Conservation (phyloP, 1,284 basidiomycete genomes). For the Microbotryum scabiosae region DNA sequence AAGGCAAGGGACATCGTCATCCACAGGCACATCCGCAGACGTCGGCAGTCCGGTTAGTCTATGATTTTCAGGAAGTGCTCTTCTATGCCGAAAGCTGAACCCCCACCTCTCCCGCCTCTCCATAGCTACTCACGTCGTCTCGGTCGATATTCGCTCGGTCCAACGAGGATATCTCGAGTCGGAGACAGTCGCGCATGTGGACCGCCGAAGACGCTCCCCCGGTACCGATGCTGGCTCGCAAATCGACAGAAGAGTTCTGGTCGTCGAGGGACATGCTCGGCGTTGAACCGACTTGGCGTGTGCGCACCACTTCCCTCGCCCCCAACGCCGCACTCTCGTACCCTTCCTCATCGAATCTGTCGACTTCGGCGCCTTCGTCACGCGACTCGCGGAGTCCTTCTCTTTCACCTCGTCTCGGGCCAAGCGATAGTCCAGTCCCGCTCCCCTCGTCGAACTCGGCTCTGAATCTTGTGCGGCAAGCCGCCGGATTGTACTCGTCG, state of each 20-base stretch:
- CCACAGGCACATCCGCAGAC: not conserved
- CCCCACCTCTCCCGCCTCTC: not conserved
- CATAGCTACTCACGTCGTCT: slow-evolving; percentile 55
- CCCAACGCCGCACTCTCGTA: slow-evolving; percentile 1
- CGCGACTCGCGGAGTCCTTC: slow-evolving; percentile 24
- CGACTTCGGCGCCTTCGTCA: slow-evolving; percentile 17
- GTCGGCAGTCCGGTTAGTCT: not conserved
- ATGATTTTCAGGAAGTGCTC: too few relatives aligned
- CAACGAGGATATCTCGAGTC: slow-evolving; percentile 54
- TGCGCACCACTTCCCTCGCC: not conserved
- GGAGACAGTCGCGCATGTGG: not conserved
- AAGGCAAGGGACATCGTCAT: not conserved
- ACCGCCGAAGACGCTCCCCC: slow-evolving; percentile 2
- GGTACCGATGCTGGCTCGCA: slow-evolving; percentile 40
- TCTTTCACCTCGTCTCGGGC: slow-evolving; percentile 2
- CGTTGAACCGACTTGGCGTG: slow-evolving; percentile 30
- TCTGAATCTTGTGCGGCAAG: not conserved
- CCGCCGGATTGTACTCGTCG: too few relatives aligned
- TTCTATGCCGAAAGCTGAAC: not conserved
- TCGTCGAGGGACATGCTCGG: slow-evolving; percentile 42
- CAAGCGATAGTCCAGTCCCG: not conserved
- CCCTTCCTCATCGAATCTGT: not conserved
- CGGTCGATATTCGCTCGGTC: slow-evolving; percentile 65
- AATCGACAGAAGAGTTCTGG: slow-evolving; percentile 38
- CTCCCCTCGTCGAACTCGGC: not conserved